Evolutionary conservation across 2,329 filamentous ascomycete species (phyloP).

Genomic region (Calonectria leucothoes): DNA sequence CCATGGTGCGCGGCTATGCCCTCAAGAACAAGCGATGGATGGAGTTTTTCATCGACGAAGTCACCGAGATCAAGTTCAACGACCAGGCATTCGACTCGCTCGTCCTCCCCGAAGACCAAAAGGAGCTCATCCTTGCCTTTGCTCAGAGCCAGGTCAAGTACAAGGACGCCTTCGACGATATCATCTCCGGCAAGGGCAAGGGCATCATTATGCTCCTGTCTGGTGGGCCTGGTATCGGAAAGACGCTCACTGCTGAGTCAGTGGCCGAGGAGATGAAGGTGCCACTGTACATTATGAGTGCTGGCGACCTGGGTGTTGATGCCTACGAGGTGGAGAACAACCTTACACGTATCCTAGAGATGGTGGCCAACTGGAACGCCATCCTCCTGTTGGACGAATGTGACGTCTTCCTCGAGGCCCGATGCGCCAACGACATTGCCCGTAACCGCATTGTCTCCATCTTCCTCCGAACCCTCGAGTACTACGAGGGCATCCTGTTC

Average conservation of each 20-base stretch:
- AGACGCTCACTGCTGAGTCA: conserved; percentile 61
- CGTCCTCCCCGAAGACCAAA: conserved; percentile 61
- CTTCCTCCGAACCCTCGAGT: conserved; percentile 58
- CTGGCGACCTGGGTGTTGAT: conserved; percentile 78
- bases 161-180: conserved; percentile 60
- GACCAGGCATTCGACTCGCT: conserved; percentile 60
- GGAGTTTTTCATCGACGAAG: conserved; percentile 60
- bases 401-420: conserved; percentile 58
- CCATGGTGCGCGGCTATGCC: conserved; percentile 60
- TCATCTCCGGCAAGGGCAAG: conserved; percentile 64
- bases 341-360: conserved; percentile 66
- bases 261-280: conserved; percentile 62
- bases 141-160: conserved; percentile 58
- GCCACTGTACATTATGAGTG: conserved; percentile 64
- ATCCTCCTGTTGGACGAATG: conserved; percentile 50
- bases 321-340: conserved; percentile 73
- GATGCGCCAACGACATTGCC: conserved; percentile 47
- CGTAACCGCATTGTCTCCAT: conserved; percentile 50
- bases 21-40: conserved; percentile 61
- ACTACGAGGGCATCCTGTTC: conserved; percentile 62
- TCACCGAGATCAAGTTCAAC: conserved; percentile 60
- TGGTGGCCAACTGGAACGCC: conserved; percentile 68
- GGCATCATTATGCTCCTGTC: conserved; percentile 62
- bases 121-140: conserved; percentile 63
- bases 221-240: conserved; percentile 62